Evolutionary conservation across 2,329 filamentous ascomycete genomes (phyloP), one percentile per base, ranked within the genome.

Genomic region (Neonectria neomacrospora): DNA sequence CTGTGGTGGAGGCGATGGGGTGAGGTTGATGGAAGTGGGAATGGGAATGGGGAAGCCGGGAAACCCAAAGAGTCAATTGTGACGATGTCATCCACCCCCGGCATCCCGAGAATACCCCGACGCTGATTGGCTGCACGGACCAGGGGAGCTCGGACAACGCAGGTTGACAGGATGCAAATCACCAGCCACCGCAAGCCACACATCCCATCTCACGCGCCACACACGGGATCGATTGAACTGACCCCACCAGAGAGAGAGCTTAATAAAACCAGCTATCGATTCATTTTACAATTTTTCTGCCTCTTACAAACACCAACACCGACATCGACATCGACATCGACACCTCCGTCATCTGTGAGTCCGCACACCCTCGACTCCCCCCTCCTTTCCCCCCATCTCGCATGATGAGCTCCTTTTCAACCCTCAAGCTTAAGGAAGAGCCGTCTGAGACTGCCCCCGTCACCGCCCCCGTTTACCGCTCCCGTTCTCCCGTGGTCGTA

Each of bases 391-490:
- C 26, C 18, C 20, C 39, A 70, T 75, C 72, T 72, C 73, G 72
- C 68, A 80, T 81, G 80, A 81, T 81, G 80, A 80, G 71, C 73
- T 74, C 67, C 72, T 78, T 71, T 75, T 77, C 66, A 78, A 78
- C 78, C 79, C 79, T 71, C 71, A 68, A 68, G 54, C 70, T 75
- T 73, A 79, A 81, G 80, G 80, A 81, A 81, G 80, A 81, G 80
- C 80, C 80, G 80, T 81, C 78, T 81, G 74, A 81, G 80, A 81
- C 80, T 67, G 71, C 74, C 72, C 69, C 61, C 72, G 72, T 70
- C 71, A 70, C 54, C 63, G 66, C 61, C 47, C 34, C 63, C 39
- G 69, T 60, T 37, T 57, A 53, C 30, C 28, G 28, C 34, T 54
- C 28, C 22, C 11, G n/a, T 41, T 50, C 32, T 45, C 63, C 23